These are phyloP conservation scores for Prunus kanzakura DNA, from an alignment of 306 rosid species.

Conservation along the genomic window DNA sequence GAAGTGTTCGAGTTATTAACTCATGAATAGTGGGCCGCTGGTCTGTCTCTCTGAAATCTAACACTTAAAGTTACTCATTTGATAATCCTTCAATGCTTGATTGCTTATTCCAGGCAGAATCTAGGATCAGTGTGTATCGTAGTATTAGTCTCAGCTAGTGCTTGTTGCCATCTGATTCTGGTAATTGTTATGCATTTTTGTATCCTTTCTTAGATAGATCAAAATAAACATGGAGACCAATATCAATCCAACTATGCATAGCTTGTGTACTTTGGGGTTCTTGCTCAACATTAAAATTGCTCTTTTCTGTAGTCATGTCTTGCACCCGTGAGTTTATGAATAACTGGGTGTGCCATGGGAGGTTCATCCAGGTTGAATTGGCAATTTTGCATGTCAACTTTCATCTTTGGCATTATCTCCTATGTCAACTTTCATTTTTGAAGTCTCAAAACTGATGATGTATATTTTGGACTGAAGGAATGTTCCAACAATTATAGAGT, in stretches of 20 bases:
- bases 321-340: not conserved
- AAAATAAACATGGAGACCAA: not conserved
- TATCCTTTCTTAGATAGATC: not conserved
- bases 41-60: too few relatives aligned
- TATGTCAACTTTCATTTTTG: conserved; percentile 7
- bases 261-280: not conserved
- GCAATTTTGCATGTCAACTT: not conserved
- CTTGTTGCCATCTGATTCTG: not conserved
- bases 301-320: not conserved
- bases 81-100: not conserved
- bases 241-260: not conserved
- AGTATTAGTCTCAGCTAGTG: not conserved
- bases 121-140: too few relatives aligned
- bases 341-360: not conserved
- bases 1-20: too few relatives aligned
- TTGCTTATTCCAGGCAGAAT: not conserved
- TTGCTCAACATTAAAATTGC: not conserved
- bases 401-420: not conserved
- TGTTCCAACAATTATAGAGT: conserved; percentile 67
- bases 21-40: too few relatives aligned
- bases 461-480: conserved; percentile 53
- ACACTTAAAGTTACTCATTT: too few relatives aligned
- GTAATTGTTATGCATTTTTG: not conserved
- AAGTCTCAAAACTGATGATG: conserved; percentile 24
- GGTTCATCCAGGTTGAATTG: not conserved